Evolutionary conservation across 1,139 yeast genomes (phyloP).

Genomic region (Blastobotrys proliferans): DNA sequence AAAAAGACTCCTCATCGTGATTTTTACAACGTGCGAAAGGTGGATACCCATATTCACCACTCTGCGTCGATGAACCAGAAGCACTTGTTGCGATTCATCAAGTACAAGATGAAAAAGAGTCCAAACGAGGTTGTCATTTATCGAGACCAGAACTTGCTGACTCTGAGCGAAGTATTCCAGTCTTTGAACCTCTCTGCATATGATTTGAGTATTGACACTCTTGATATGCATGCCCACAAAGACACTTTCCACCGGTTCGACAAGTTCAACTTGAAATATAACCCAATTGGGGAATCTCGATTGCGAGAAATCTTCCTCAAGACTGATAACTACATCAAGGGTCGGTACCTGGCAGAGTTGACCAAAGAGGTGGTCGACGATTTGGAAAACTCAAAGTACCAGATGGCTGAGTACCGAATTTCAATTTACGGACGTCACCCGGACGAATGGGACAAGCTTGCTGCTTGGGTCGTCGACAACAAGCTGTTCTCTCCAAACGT

Average conservation of each 20-base stretch:
- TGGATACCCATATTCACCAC: conserved; percentile 98
- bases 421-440: conserved; percentile 86
- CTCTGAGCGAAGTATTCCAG: conserved; percentile 81
- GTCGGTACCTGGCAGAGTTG: conserved; percentile 85
- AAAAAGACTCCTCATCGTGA: conserved; percentile 89
- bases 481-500: conserved; percentile 89
- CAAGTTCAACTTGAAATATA: conserved; percentile 93
- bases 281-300: conserved; percentile 97
- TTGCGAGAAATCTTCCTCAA: conserved; percentile 91
- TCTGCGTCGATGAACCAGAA: conserved; percentile 99
- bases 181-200: conserved; percentile 89
- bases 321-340: conserved; percentile 89
- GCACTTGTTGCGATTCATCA: conserved; percentile 88
- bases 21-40: conserved; percentile 96
- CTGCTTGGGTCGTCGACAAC: conserved; percentile 92
- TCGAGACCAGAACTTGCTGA: conserved; percentile 89
- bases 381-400: conserved; percentile 90
- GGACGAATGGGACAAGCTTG: conserved; percentile 94
- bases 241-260: conserved; percentile 98
- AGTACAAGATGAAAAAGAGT: conserved; percentile 75
- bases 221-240: conserved; percentile 99
- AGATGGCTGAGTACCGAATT: conserved; percentile 93
- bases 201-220: conserved; percentile 90
- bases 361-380: conserved; percentile 90
- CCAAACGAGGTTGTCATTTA: conserved; percentile 88